Percentiles rank a stretch among this genome's conserved stretches.
These are phyloP conservation scores for Cyclotella cryptica DNA, from an alignment of 108 stramenopile genomes.

Conservation along the genomic window DNA sequence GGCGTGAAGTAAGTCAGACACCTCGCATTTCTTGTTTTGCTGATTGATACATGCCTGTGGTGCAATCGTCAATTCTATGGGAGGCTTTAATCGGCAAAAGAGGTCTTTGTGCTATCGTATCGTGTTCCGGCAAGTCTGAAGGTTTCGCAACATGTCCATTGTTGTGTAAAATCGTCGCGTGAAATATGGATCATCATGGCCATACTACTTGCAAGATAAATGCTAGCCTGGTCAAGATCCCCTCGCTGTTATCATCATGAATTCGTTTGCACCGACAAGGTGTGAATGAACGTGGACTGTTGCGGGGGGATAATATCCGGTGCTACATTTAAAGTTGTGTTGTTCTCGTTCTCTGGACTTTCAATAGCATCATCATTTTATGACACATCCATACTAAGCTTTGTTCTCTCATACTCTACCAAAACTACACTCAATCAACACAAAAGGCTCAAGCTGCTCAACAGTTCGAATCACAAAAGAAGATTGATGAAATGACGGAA, in stretches of 20 bases:
- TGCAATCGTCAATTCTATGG: too few species aligned
- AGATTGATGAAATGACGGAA: conserved; percentile 73
- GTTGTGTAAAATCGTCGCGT: conserved; percentile 12
- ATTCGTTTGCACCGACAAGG: conserved; percentile 72
- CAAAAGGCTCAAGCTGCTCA: conserved; percentile 66
- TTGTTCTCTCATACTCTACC: too few species aligned
- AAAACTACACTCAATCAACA: neutral
- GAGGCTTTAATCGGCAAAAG: neutral
- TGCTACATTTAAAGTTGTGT: conserved; percentile 44
- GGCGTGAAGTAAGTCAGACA: conserved; percentile 60
- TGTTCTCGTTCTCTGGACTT: neutral
- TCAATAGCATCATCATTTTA: neutral
- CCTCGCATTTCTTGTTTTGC: neutral
- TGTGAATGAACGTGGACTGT: conserved; percentile 50
- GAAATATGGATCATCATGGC: neutral
- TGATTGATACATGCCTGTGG: neutral
- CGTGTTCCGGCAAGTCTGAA: conserved; percentile 12
- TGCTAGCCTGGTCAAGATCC: conserved; percentile 74
- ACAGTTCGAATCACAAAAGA: conserved; percentile 85
- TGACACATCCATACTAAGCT: too few species aligned
- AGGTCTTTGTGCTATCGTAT: neutral
- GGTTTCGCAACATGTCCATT: conserved; percentile 11
- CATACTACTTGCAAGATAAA: conserved; percentile 30
- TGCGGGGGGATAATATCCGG: conserved; percentile 81
- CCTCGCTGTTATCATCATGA: conserved; percentile 55